These are phyloP conservation scores for Cydonia oblonga DNA, from an alignment of 331 rosid species.

Conservation along the genomic window DNA sequence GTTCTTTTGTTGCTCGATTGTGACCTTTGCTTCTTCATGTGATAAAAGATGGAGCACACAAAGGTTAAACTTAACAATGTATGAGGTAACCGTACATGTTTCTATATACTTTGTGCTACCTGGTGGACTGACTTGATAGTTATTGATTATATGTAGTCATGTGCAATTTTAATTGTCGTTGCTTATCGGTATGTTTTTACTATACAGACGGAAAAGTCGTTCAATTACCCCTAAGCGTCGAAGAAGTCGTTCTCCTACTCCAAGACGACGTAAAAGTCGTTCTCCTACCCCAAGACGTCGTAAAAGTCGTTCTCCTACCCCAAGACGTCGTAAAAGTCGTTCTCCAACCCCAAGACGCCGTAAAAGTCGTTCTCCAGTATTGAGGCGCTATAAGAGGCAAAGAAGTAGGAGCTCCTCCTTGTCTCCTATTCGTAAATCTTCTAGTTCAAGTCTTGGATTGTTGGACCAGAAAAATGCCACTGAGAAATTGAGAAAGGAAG, in stretches of 20 bases:
- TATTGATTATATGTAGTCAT: slow-evolving; percentile 9
- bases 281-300: slow-evolving; percentile 12
- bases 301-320: slow-evolving; percentile 3
- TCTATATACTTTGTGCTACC: slow-evolving; percentile 41
- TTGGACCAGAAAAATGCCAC: slow-evolving; percentile 56
- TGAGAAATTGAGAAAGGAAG: slow-evolving; percentile 75
- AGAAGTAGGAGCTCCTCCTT: slow-evolving; percentile 70
- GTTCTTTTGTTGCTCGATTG: slow-evolving; percentile 79
- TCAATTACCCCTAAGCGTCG: not conserved
- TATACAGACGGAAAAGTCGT: slow-evolving; percentile 43
- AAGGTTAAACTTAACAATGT: slow-evolving; percentile 83
- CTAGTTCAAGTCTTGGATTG: slow-evolving; percentile 69
- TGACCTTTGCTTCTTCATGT: slow-evolving; percentile 91
- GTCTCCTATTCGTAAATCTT: slow-evolving; percentile 60
- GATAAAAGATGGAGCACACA: slow-evolving; percentile 94
- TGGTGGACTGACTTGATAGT: slow-evolving; percentile 49
- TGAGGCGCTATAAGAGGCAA: slow-evolving; percentile 49
- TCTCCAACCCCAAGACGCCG: slow-evolving; percentile 47
- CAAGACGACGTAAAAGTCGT: slow-evolving; percentile 32
- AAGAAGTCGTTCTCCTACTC: slow-evolving; percentile 37
- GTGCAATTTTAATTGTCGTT: slow-evolving; percentile 12
- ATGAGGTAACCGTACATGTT: slow-evolving; percentile 88
- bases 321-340: slow-evolving; percentile 39
- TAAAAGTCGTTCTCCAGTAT: slow-evolving; percentile 57
- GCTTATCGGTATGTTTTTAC: slow-evolving; percentile 24